Evolutionary conservation across 2,329 filamentous ascomycete genomes (phyloP).

Genomic region (Botrytis elliptica): DNA sequence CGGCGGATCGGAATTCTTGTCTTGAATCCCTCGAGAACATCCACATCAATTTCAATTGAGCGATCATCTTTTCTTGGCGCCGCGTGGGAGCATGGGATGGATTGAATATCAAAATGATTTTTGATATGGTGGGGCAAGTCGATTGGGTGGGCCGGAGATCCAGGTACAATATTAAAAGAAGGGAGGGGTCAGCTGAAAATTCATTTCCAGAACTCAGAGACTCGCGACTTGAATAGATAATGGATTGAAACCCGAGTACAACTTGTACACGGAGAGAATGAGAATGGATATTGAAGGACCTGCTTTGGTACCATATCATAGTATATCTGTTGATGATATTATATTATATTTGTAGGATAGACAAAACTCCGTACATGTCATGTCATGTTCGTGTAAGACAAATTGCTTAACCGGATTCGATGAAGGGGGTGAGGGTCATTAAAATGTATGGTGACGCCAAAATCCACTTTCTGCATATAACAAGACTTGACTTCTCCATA

Average conservation of each 20-base stretch:
- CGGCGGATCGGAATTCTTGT: background rate
- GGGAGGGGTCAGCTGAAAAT: background rate
- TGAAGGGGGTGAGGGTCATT: constrained; percentile 7
- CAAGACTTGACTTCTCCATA: background rate
- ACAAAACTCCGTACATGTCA: background rate
- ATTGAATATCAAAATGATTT: background rate
- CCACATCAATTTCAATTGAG: background rate
- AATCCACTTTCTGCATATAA: background rate
- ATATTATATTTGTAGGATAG: background rate
- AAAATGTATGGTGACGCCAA: constrained; percentile 7
- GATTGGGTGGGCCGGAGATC: constrained; percentile 8
- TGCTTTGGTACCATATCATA: background rate
- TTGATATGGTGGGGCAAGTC: background rate
- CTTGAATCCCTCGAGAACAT: background rate
- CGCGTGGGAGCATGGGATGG: constrained; percentile 9
- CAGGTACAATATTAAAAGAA: constrained; percentile 6
- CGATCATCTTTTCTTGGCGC: background rate
- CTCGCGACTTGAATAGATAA: background rate
- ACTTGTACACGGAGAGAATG: no score
- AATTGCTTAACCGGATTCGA: background rate
- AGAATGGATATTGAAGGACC: background rate
- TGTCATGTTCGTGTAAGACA: background rate
- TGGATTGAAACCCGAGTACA: background rate
- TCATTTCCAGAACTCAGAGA: background rate
- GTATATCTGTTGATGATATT: background rate